Conservation (phyloP, 352 stramenopile genomes). For the Phytophthora citricola region DNA sequence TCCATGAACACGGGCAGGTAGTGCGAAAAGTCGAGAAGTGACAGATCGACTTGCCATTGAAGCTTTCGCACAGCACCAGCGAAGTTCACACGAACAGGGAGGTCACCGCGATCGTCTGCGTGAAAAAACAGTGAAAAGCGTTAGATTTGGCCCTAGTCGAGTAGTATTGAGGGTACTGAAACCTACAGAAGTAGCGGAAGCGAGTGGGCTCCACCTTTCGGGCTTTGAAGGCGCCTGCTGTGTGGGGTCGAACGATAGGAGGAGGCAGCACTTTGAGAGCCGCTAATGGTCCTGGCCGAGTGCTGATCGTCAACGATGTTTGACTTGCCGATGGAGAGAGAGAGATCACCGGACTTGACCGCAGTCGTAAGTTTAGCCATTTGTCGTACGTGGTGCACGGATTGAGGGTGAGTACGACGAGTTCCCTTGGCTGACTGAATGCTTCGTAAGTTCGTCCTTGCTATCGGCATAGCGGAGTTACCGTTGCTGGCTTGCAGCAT, state of each 20-base stretch:
- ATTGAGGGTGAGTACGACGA: slow-evolving; percentile 32
- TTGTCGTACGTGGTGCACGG: slow-evolving; percentile 60
- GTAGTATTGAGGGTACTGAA: not conserved
- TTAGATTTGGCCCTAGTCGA: not conserved
- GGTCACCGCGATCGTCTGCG: slow-evolving; percentile 73
- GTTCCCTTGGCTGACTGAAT: slow-evolving; percentile 49
- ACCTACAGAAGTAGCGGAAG: slow-evolving; percentile 88
- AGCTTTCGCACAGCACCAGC: slow-evolving; percentile 76
- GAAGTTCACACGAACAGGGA: slow-evolving; percentile 81
- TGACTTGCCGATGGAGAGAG: slow-evolving; percentile 35
- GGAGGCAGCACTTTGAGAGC: slow-evolving; percentile 12
- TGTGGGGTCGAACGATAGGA: slow-evolving; percentile 48
- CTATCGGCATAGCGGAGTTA: slow-evolving; percentile 43
- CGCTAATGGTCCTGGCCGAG: slow-evolving; percentile 21
- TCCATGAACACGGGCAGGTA: slow-evolving; percentile 95
- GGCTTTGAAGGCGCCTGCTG: slow-evolving; percentile 61
- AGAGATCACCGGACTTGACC: slow-evolving; percentile 39
- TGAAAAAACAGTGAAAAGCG: not conserved
- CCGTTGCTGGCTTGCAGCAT: slow-evolving; percentile 23
- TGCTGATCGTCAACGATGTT: slow-evolving; percentile 30
- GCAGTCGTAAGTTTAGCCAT: slow-evolving; percentile 49
- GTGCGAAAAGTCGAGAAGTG: slow-evolving; percentile 82
- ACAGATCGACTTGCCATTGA: slow-evolving; percentile 70
- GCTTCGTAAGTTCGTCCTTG: slow-evolving; percentile 33
- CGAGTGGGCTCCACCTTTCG: slow-evolving; percentile 77